Conservation (phyloP, 192 early-diverging fungal species). For the Backusella australiensis region DNA sequence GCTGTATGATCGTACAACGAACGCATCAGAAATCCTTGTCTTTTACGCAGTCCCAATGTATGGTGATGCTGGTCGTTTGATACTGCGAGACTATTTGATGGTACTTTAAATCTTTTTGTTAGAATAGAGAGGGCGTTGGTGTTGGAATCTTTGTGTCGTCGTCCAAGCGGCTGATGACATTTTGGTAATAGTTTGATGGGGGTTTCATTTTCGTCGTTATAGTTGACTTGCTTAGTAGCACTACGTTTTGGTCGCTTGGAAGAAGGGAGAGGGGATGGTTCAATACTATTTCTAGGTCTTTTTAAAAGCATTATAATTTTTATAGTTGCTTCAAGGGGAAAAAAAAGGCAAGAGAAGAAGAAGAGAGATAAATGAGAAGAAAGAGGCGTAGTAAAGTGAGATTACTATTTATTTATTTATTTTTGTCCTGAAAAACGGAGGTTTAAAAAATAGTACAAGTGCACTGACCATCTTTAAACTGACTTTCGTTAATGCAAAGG, state of each 20-base stretch:
- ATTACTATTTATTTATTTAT: too few relatives aligned
- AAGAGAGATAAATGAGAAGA: not conserved
- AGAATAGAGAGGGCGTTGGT: not conserved
- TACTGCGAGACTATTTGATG: not conserved
- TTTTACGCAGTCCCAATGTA: slow-evolving; percentile 60
- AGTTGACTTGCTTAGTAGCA: not conserved
- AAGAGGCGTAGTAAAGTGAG: not conserved
- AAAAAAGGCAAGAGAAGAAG: not conserved
- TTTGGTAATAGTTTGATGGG: not conserved
- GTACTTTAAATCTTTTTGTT: not conserved
- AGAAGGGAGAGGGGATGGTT: not conserved
- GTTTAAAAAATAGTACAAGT: not conserved
- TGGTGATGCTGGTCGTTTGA: not conserved
- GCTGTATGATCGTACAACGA: slow-evolving; percentile 86
- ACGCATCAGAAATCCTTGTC: slow-evolving; percentile 44
- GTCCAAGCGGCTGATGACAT: not conserved
- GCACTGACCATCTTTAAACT: not conserved
- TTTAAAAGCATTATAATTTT: not conserved
- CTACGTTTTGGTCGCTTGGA: not conserved
- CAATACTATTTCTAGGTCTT: not conserved
- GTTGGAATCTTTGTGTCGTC: not conserved
- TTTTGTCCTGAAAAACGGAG: not conserved
- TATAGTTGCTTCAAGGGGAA: not conserved
- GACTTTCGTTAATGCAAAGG: not conserved
- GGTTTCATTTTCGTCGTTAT: not conserved